Conservation (phyloP, 2,329 filamentous ascomycete genomes). For the Septoria petroselini region DNA sequence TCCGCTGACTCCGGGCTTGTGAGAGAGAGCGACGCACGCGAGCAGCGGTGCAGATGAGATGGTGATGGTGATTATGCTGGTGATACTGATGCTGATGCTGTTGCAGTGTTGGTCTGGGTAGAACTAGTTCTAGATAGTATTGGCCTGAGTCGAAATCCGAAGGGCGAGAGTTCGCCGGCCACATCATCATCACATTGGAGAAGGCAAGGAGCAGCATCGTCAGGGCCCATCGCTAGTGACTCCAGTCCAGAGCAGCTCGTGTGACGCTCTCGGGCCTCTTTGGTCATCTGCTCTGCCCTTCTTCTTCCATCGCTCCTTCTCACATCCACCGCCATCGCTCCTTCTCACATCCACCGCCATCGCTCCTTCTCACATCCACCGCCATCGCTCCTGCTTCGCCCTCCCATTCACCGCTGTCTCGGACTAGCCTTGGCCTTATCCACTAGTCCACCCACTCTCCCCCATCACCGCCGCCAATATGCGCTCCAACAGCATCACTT, state of each 20-base stretch:
- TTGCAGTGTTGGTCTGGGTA: neutral
- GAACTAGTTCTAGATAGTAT: no score
- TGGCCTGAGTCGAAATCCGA: slow-evolving; percentile 4
- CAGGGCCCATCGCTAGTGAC: no score
- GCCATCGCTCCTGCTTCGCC: neutral
- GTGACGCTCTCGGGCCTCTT: neutral
- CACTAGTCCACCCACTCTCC: neutral
- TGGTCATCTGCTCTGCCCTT: neutral
- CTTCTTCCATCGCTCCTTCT: no score
- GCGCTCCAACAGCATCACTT: slow-evolving; percentile 45
- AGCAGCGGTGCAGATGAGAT: no score
- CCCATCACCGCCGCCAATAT: slow-evolving; percentile 33
- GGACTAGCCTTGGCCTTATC: neutral
- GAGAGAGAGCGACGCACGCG: no score
- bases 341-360: no score
- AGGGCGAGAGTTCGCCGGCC: neutral
- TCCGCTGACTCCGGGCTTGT: no score
- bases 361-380: neutral
- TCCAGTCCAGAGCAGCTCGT: neutral
- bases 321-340: no score
- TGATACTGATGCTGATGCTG: neutral
- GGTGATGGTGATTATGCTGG: neutral
- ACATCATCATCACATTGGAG: slow-evolving; percentile 4
- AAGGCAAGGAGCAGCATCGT: no score
- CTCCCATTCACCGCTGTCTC: neutral